Base-by-base conservation (phyloP, 225 moss, liverwort and hornwort genomes). In the Antitrichia curtipendula region DNA sequence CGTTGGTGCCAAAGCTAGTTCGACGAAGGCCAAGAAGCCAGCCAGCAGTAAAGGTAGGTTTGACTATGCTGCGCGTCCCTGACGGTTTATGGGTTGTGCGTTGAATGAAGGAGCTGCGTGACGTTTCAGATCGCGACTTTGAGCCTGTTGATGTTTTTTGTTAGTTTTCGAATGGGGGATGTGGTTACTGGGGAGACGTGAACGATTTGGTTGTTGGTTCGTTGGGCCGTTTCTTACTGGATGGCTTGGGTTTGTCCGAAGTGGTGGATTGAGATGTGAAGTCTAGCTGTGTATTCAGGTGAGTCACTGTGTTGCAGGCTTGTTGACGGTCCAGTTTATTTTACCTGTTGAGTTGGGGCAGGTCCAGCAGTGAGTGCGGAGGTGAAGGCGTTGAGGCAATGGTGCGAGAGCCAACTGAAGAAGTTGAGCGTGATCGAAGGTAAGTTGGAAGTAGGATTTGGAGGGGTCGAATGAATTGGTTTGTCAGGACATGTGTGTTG, bases 381-480 rank as follows among this genome's bases (percentile, higher is more conserved):
- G 84, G 96, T 91, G 88, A 97, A 91, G 88, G 92, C 95, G 17
- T 94, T 98, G 90, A 90, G 97, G 82, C 97, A 97, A 56, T 98
- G 98, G 98, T 97, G 96, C 77, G 96, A 98, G 92, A 84, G 58
- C 61, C 94, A 97, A 38, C 77, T 97, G 82, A 98, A 95, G 94
- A 97, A 94, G 93, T 58, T 97, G 79, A 95, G 94, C 75, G 87
- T 88, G 83, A 94, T 69, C 81, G 96, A 95, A 82, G 96, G 95
- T 96, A 90, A 3, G 84, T 40, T 24, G 13, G 38, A 40, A 41
- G 28, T 56, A 15, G 5, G 22, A 8, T 75, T 4, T 3, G 45
- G 56, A 22, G 29, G 56, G 58, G 25, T 34, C 52, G 66, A 83
- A 31, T 64, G 63, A 29, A 10, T 82, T 72, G 28, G 62, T 56